phyloP scores from a whole-genome alignment of 2,329 filamentous ascomycete species.

The Saccharata proteae region DNA sequence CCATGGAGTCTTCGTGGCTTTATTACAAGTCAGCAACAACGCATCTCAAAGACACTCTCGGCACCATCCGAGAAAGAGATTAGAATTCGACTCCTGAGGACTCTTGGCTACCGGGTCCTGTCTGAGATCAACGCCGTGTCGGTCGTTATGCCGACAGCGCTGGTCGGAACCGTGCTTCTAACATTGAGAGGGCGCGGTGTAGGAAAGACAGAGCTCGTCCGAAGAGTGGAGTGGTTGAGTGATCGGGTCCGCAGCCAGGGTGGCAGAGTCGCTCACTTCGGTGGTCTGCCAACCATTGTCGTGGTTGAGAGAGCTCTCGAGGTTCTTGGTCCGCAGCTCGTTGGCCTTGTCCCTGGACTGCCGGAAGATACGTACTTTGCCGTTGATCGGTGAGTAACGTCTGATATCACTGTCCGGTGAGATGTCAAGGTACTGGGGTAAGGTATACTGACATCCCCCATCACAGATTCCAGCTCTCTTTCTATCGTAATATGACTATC shows the following conservation, averaged over 20 bases:
- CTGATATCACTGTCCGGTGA: not conserved
- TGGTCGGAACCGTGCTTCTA: slow-evolving; percentile 86
- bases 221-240: slow-evolving; percentile 83
- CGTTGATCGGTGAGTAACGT: slow-evolving; percentile 55
- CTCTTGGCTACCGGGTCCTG: slow-evolving; percentile 82
- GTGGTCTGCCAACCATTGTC: slow-evolving; percentile 61
- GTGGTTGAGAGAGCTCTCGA: slow-evolving; percentile 86
- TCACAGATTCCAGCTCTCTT: slow-evolving; percentile 83
- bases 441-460: not conserved
- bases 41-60: slow-evolving; percentile 30
- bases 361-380: slow-evolving; percentile 90
- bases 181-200: slow-evolving; percentile 87
- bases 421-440: too few relatives aligned
- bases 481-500: slow-evolving; percentile 99
- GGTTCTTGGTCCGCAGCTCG: slow-evolving; percentile 78
- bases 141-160: slow-evolving; percentile 93
- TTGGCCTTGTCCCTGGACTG: slow-evolving; percentile 65
- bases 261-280: slow-evolving; percentile 87
- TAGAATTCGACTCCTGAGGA: slow-evolving; percentile 64
- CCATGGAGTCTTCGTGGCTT: slow-evolving; percentile 85
- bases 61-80: slow-evolving; percentile 24
- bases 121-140: slow-evolving; percentile 92
- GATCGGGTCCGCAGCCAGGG: slow-evolving; percentile 72
- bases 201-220: slow-evolving; percentile 71
- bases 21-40: slow-evolving; percentile 60